These are phyloP conservation scores for Penicillium steckii DNA, from an alignment of 495 filamentous ascomycete species.

Conservation along the genomic window DNA sequence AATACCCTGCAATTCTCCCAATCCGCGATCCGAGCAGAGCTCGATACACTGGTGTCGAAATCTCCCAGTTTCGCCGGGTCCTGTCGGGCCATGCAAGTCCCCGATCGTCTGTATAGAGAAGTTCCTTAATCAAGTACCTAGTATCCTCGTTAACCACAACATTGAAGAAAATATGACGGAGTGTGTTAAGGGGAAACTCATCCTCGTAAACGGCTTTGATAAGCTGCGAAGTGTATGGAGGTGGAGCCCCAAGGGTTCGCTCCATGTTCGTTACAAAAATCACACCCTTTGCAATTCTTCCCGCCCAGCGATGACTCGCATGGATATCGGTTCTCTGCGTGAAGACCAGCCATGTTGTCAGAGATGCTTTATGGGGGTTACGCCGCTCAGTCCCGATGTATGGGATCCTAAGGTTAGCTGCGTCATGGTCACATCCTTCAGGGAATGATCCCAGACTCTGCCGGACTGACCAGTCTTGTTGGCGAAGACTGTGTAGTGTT, in stretches of 20 bases:
- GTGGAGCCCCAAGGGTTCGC: not conserved
- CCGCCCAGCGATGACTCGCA: not conserved
- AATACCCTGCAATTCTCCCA: not conserved
- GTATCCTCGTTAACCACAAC: slow-evolving; percentile 1
- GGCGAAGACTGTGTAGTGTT: not conserved
- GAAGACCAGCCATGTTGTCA: no score
- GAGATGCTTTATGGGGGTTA: no score
- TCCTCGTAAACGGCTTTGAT: not conserved
- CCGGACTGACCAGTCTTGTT: not conserved
- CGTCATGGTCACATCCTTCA: not conserved
- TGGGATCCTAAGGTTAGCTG: not conserved
- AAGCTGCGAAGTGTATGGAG: not conserved
- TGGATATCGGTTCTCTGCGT: not conserved
- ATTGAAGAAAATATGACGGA: not conserved
- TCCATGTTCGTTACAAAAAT: not conserved
- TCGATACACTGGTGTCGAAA: not conserved
- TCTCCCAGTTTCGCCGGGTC: not conserved
- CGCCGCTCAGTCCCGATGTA: not conserved
- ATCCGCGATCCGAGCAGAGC: not conserved
- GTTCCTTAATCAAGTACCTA: not conserved
- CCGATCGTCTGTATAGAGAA: not conserved
- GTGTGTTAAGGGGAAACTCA: not conserved
- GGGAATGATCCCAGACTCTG: not conserved
- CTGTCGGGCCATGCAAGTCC: not conserved
- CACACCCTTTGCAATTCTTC: not conserved